A percentile compares a stretch with the other conserved stretches of the same genome.
Evolutionary conservation across 768 basidiomycete genomes (phyloP).

Genomic region (Cubamyces lactineus): DNA sequence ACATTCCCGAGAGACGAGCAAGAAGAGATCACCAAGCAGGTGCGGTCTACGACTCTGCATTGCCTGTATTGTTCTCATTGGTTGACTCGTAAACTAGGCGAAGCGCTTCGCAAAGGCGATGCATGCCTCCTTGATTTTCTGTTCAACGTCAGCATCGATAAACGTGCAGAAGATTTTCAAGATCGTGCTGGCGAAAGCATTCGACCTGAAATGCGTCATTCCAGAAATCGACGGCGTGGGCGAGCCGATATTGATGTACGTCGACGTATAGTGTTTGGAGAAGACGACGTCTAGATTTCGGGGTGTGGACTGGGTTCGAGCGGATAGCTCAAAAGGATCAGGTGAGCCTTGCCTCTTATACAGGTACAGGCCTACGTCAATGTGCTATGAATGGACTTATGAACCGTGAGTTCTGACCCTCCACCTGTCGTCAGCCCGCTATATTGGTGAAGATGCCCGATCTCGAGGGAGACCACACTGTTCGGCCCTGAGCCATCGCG

Average conservation of each 20-base stretch:
- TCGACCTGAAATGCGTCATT: slow-evolving; percentile 98
- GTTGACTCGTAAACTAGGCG: slow-evolving; percentile 54
- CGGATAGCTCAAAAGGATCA: slow-evolving; percentile 21
- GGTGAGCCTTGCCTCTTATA: slow-evolving; percentile 4
- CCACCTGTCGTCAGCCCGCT: slow-evolving; percentile 6
- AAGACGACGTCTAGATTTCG: slow-evolving; percentile 10
- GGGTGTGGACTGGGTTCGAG: slow-evolving; percentile 16
- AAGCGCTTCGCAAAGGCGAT: slow-evolving; percentile 98
- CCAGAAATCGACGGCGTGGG: slow-evolving; percentile 97
- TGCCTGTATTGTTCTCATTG: not conserved
- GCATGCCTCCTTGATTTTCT: slow-evolving; percentile 99
- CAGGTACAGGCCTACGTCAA: slow-evolving; percentile 4
- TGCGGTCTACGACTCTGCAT: slow-evolving; percentile 35
- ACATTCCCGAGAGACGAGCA: slow-evolving; percentile 97
- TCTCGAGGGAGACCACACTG: slow-evolving; percentile 19
- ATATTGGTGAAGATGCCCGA: slow-evolving; percentile 9
- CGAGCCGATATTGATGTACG: slow-evolving; percentile 93
- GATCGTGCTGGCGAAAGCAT: slow-evolving; percentile 95
- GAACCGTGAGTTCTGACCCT: slow-evolving; percentile 3
- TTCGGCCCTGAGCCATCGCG: slow-evolving; percentile 11
- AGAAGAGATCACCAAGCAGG: slow-evolving; percentile 99
- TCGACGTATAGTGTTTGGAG: slow-evolving; percentile 61
- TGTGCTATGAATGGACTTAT: not conserved
- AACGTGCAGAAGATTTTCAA: slow-evolving; percentile 99
- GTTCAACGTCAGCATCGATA: slow-evolving; percentile 97